phyloP scores from a whole-genome alignment of 495 filamentous ascomycete species.

The Chlorociboria aeruginascens region DNA sequence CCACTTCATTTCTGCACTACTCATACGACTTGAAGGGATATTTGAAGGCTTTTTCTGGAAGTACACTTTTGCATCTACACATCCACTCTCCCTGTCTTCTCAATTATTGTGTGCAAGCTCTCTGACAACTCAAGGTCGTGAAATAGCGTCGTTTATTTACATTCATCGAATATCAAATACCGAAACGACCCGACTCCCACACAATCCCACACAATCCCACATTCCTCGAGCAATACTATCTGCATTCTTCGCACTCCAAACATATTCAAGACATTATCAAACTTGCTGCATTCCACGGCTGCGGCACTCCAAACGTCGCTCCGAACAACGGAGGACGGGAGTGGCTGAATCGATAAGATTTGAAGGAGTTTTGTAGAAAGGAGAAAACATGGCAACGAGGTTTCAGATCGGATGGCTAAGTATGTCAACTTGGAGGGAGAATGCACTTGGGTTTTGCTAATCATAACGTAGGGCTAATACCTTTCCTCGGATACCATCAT shows the following conservation, averaged over 20 bases:
- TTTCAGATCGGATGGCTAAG: conserved; percentile 19
- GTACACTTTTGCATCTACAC: too few species aligned
- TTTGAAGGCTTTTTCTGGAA: too few species aligned
- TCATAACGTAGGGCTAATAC: conserved; percentile 57
- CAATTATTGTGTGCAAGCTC: too few species aligned
- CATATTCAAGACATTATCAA: conserved; percentile 1
- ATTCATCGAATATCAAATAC: too few species aligned
- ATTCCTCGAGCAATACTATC: conserved; percentile 6
- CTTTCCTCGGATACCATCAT: conserved; percentile 97
- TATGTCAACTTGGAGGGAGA: conserved; percentile 6
- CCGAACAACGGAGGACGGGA: conserved; percentile 19
- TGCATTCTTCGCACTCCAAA: background rate
- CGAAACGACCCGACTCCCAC: conserved; percentile 6
- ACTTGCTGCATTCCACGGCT: conserved; percentile 20
- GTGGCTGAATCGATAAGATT: conserved; percentile 12
- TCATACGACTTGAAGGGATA: too few species aligned
- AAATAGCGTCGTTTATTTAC: too few species aligned
- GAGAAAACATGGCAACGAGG: conserved; percentile 6
- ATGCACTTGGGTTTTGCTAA: conserved; percentile 7
- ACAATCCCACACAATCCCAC: conserved; percentile 4
- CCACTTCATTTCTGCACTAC: too few species aligned
- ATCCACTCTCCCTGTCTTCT: too few species aligned
- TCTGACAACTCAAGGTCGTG: too few species aligned
- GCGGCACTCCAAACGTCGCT: conserved; percentile 21
- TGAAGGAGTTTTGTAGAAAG: conserved; percentile 11